Conservation (phyloP, 2,329 filamentous ascomycete genomes). For the Aspergillus phoenicis region DNA sequence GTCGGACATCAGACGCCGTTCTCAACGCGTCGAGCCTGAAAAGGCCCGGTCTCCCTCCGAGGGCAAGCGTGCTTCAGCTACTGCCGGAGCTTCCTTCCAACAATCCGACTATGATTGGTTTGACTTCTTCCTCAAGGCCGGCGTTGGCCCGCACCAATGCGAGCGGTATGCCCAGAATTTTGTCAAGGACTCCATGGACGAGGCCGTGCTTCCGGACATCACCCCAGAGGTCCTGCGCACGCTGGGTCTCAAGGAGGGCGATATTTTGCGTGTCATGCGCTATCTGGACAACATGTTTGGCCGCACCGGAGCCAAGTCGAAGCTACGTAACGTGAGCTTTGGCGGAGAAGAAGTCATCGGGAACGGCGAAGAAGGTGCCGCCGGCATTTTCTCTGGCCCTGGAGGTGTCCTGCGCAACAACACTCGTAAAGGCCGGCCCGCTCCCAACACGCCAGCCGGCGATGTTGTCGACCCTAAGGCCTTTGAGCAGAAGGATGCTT, state of each 20-base stretch:
- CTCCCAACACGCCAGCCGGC: slow-evolving; percentile 80
- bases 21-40: slow-evolving; percentile 18
- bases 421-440: slow-evolving; percentile 85
- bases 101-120: slow-evolving; percentile 89
- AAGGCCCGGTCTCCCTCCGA: slow-evolving; percentile 39
- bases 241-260: slow-evolving; percentile 90
- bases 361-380: slow-evolving; percentile 62
- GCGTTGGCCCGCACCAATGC: slow-evolving; percentile 88
- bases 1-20: slow-evolving; percentile 70
- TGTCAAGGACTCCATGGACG: slow-evolving; percentile 89
- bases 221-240: slow-evolving; percentile 80
- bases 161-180: slow-evolving; percentile 94
- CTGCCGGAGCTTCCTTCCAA: slow-evolving; percentile 43
- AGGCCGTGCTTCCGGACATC: slow-evolving; percentile 87
- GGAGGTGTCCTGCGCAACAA: slow-evolving; percentile 93
- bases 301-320: slow-evolving; percentile 60
- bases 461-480: slow-evolving; percentile 87
- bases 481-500: slow-evolving; percentile 67
- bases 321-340: slow-evolving; percentile 58
- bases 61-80: slow-evolving; percentile 35
- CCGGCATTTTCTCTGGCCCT: slow-evolving; percentile 86
- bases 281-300: slow-evolving; percentile 78
- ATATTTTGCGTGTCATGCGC: slow-evolving; percentile 95
- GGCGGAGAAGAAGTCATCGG: slow-evolving; percentile 55
- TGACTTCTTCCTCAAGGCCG: slow-evolving; percentile 92